These are phyloP conservation scores for Uromyces viciae-fabae DNA, from an alignment of 1,284 basidiomycete species.

Conservation along the genomic window DNA sequence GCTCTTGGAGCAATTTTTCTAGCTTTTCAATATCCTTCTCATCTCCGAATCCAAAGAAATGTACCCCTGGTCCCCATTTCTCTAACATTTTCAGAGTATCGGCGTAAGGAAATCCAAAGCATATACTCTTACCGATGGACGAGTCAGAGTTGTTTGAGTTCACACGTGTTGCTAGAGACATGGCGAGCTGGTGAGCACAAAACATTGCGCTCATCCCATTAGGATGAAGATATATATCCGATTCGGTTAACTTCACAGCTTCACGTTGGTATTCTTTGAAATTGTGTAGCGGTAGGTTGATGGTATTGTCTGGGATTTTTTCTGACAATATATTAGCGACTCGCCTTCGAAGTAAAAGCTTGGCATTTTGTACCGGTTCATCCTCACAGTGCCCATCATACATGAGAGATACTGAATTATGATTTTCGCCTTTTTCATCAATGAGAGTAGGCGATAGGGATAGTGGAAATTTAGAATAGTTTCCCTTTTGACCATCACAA, in stretches of 20 bases:
- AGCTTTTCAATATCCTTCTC: constrained; percentile 72
- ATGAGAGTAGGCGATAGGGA: neutral
- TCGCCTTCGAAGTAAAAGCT: constrained; percentile 76
- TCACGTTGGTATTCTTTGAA: constrained; percentile 60
- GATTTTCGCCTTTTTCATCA: constrained; percentile 57
- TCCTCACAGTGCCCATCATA: constrained; percentile 89
- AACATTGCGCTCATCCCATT: constrained; percentile 27
- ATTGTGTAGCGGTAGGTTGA: constrained; percentile 49
- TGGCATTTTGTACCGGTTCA: constrained; percentile 70
- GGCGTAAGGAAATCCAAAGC: constrained; percentile 81
- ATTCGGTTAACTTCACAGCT: constrained; percentile 61
- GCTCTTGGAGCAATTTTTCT: constrained; percentile 64
- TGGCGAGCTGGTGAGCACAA: constrained; percentile 23
- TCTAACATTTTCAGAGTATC: constrained; percentile 95
- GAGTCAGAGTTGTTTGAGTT: neutral
- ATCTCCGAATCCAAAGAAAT: constrained; percentile 80
- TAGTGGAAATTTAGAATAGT: neutral
- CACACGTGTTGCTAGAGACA: neutral
- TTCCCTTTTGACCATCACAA: constrained; percentile 19
- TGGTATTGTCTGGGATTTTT: constrained; percentile 60
- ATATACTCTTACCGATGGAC: constrained; percentile 48
- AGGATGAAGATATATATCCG: constrained; percentile 51
- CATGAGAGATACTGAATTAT: constrained; percentile 74
- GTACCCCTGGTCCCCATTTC: constrained; percentile 94
- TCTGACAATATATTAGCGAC: constrained; percentile 74